These are phyloP conservation scores for Zea mays DNA, from an alignment of 176 grass and related monocot species.

Conservation along the genomic window DNA sequence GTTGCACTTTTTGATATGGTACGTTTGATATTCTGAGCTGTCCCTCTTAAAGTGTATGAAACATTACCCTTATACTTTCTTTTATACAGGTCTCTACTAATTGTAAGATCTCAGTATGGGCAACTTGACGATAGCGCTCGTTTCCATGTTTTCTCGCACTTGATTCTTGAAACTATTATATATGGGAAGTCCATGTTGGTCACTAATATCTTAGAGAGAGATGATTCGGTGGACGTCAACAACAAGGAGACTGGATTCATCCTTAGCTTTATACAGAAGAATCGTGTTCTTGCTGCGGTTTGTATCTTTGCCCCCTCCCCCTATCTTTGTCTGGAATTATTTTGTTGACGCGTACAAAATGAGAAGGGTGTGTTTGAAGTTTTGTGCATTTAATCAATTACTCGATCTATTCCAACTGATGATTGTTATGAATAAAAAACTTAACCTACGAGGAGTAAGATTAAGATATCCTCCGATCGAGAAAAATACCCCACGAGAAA, in stretches of 20 bases:
- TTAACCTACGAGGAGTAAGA: no score
- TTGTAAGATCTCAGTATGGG: conserved; percentile 67
- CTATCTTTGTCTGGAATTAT: background rate
- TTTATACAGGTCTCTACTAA: conserved; percentile 73
- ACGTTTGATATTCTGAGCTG: conserved; percentile 17
- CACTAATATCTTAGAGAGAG: conserved; percentile 69
- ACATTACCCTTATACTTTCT: conserved; percentile 29
- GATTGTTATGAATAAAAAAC: no score
- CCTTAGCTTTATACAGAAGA: conserved; percentile 88
- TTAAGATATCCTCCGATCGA: no score
- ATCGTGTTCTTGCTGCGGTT: conserved; percentile 74
- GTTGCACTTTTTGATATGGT: conserved; percentile 93
- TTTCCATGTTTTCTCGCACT: conserved; percentile 75
- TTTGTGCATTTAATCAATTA: background rate
- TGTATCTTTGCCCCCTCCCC: conserved; percentile 1
- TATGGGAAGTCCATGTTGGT: conserved; percentile 84
- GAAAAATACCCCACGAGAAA: no score
- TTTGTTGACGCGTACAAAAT: conserved; percentile 8
- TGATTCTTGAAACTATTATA: conserved; percentile 91
- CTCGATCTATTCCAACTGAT: no score
- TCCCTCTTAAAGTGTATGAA: background rate
- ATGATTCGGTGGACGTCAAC: conserved; percentile 56
- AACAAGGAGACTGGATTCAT: conserved; percentile 77
- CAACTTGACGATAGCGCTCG: conserved; percentile 81
- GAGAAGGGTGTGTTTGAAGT: conserved; percentile 22